phyloP scores from a whole-genome alignment of 1,284 basidiomycete genomes.

The Irpex sp. region DNA sequence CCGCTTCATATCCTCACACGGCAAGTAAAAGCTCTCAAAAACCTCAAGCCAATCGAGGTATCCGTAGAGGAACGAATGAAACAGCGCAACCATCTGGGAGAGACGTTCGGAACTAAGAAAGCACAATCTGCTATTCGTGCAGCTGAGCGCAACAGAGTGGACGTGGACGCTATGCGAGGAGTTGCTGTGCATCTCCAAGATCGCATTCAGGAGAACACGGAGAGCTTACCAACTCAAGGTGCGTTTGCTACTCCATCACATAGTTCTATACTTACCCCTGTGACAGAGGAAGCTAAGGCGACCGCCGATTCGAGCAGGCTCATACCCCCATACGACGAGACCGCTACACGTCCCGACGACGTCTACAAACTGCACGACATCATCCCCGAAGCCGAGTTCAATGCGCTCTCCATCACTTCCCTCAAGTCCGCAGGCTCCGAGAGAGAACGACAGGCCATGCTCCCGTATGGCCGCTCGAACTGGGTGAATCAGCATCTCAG shows the following conservation, averaged over 20 bases:
- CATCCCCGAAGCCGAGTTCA: constrained; percentile 76
- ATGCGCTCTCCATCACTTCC: constrained; percentile 50
- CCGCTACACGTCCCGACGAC: constrained; percentile 64
- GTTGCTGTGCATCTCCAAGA: constrained; percentile 78
- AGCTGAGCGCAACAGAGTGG: constrained; percentile 83
- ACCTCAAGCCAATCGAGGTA: constrained; percentile 51
- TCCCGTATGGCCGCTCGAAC: constrained; percentile 61
- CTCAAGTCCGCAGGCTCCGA: constrained; percentile 49
- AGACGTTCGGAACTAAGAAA: constrained; percentile 92
- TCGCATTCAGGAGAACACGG: constrained; percentile 71
- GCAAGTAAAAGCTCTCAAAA: constrained; percentile 80
- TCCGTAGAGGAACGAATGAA: constrained; percentile 53
- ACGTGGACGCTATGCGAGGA: constrained; percentile 80
- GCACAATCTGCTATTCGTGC: constrained; percentile 82
- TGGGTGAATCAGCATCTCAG: constrained; percentile 68
- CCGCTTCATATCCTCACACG: constrained; percentile 75
- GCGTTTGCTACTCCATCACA: constrained; percentile 14
- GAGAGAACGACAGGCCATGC: constrained; percentile 46
- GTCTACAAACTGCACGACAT: constrained; percentile 76
- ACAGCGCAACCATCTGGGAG: constrained; percentile 77
- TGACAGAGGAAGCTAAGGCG: constrained; percentile 61
- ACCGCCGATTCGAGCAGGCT: constrained; percentile 60
- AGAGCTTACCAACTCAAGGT: constrained; percentile 66
- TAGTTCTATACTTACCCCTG: too few species aligned
- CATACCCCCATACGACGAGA: constrained; percentile 69